Evolutionary conservation across 805 yeast species (phyloP), one percentile per base, ranked within the genome.

Genomic region (Metschnikowia vanudenii): DNA sequence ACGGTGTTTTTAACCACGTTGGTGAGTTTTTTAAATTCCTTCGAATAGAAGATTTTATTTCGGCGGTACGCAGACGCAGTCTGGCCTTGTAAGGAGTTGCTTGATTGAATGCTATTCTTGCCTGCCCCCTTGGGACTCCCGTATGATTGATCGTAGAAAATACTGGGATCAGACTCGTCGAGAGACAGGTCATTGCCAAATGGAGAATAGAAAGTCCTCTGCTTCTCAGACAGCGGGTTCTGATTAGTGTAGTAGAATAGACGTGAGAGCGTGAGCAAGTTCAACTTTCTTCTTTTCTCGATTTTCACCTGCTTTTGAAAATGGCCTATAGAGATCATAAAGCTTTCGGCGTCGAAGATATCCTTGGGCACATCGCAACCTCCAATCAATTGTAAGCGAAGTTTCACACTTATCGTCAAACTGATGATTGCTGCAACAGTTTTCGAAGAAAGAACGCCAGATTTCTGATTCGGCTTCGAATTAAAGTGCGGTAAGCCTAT

Each of bases 401-500:
- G 59, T 53, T 89, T 79, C 39, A 88, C 77, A 45, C 89, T 82
- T 16, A 86, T 62, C 0, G 88, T 78, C 57, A 88, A 79, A 38
- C 97, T 94, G 8, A 94, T 64, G 1, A 94, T 73, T 0, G 94
- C 92, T 0, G 95, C 77, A 0, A 90, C 87, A 0, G 96, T 80
- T 3, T 79, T 71, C 0, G 90, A 77, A 0, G 86, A 81, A 46
- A 87, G 61, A 0, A 74, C 63, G 0, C 85, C 85, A 46, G 79
- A 80, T 47, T 71, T 75, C 19, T 76, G 71, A 44, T 63, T 63
- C 1, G 76, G 76, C 47, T 68, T 70, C 19, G 59, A 49, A 46
- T 67, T 71, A 47, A 64, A 72, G 48, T 70, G 79, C 4, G 74
- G 71, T 4, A 71, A 64, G 0, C 96, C 96, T 52, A 85, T 76